A percentile compares a stretch with the other conserved stretches of the same genome.
These are phyloP conservation scores for Neurospora sp. DNA, from an alignment of 495 filamentous ascomycete species.

Conservation along the genomic window DNA sequence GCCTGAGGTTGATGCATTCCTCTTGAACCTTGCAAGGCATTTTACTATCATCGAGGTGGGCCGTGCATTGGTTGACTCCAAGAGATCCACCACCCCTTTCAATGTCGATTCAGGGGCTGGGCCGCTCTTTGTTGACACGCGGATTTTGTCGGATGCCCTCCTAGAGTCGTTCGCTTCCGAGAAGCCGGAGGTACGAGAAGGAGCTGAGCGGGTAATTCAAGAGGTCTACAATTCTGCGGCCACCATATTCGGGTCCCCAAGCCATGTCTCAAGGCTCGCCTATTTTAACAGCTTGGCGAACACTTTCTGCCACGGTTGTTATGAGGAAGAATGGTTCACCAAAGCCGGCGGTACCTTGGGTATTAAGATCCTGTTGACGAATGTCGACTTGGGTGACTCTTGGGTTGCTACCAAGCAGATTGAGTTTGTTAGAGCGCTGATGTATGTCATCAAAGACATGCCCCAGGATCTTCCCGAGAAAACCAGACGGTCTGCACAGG, in stretches of 20 bases:
- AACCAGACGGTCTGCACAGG: constrained; percentile 69
- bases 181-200: constrained; percentile 63
- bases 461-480: constrained; percentile 81
- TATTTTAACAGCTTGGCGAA: constrained; percentile 76
- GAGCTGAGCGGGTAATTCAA: constrained; percentile 67
- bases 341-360: constrained; percentile 87
- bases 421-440: constrained; percentile 74
- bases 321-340: constrained; percentile 95
- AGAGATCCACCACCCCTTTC: constrained; percentile 63
- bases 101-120: constrained; percentile 80
- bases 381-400: constrained; percentile 67
- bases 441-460: constrained; percentile 97
- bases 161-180: constrained; percentile 83
- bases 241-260: constrained; percentile 65
- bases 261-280: constrained; percentile 57
- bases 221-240: constrained; percentile 68
- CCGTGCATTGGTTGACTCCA: constrained; percentile 61
- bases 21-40: constrained; percentile 75
- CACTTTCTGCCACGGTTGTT: constrained; percentile 84
- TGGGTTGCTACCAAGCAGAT: constrained; percentile 75
- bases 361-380: constrained; percentile 70
- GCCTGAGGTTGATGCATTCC: constrained; percentile 57
- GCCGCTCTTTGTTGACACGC: constrained; percentile 69
- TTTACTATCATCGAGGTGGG: constrained; percentile 89
- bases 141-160: constrained; percentile 80